Evolutionary conservation across 306 rosid species (phyloP).

Genomic region (Parietaria judaica): DNA sequence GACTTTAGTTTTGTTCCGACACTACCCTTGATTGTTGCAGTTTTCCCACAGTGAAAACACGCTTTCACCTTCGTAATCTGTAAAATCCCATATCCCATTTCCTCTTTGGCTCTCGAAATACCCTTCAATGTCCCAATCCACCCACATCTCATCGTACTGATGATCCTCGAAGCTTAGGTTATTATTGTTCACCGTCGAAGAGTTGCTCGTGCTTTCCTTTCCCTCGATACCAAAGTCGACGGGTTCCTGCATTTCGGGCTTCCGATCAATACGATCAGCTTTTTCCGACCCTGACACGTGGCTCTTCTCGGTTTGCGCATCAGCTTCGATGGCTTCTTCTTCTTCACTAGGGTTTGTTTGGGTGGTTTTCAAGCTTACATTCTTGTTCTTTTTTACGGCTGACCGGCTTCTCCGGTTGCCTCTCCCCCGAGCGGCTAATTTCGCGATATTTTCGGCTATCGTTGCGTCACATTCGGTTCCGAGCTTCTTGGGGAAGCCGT

Average conservation of each 20-base stretch:
- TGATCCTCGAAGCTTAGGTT: conserved; percentile 28
- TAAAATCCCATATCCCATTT: conserved; percentile 16
- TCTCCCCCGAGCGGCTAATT: conserved; percentile 21
- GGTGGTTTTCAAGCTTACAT: neutral
- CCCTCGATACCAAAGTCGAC: conserved; percentile 10
- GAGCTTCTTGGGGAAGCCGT: conserved; percentile 47
- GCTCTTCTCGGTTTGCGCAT: conserved; percentile 12
- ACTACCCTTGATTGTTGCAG: conserved; percentile 11
- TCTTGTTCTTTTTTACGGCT: conserved; percentile 19
- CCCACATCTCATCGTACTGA: conserved; percentile 28
- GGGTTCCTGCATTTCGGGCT: conserved; percentile 14
- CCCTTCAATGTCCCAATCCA: conserved; percentile 40
- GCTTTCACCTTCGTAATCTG: conserved; percentile 30
- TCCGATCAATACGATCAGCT: conserved; percentile 4
- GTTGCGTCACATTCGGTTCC: conserved; percentile 20
- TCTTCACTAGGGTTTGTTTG: too few relatives aligned
- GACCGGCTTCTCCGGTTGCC: conserved; percentile 23
- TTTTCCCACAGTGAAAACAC: conserved; percentile 37
- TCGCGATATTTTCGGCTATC: conserved; percentile 16
- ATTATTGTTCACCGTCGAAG: conserved; percentile 24
- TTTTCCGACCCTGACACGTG: conserved; percentile 5
- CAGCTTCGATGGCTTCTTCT: too few relatives aligned
- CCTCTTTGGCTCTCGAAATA: conserved; percentile 19
- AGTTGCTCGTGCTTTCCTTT: conserved; percentile 12
- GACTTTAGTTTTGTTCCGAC: too few relatives aligned